phyloP scores from a whole-genome alignment of 139 green algal species.

The Closterium sp. region DNA sequence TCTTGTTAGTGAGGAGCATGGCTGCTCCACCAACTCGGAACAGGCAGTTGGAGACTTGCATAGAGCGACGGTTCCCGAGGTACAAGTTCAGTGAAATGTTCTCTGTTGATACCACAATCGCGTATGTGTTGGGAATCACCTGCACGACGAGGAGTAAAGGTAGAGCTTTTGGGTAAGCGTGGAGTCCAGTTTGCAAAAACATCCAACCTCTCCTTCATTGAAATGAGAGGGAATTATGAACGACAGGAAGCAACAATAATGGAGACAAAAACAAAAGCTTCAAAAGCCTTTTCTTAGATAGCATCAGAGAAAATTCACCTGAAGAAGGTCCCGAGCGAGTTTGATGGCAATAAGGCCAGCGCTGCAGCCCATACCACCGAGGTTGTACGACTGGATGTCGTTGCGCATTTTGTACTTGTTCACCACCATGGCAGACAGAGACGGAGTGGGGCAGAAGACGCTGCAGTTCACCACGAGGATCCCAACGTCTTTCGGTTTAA shows the following conservation, averaged over 20 bases:
- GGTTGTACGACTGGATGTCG: slow-evolving; percentile 91
- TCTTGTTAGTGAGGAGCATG: slow-evolving; percentile 85
- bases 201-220: neutral
- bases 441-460: slow-evolving; percentile 96
- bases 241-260: no score
- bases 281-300: no score
- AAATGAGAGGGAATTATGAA: neutral
- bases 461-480: slow-evolving; percentile 97
- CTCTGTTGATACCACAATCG: slow-evolving; percentile 91
- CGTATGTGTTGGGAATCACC: slow-evolving; percentile 42
- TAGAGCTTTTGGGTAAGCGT: no score
- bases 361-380: slow-evolving; percentile 91
- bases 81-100: slow-evolving; percentile 99
- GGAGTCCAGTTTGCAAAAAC: no score
- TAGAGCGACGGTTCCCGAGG: slow-evolving; percentile 83
- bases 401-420: slow-evolving; percentile 91
- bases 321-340: slow-evolving; percentile 85
- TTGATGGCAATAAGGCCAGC: slow-evolving; percentile 85
- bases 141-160: neutral
- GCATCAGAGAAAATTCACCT: slow-evolving; percentile 3
- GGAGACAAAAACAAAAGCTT: neutral
- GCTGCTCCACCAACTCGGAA: slow-evolving; percentile 91
- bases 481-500: slow-evolving; percentile 79
- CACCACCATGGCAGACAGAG: slow-evolving; percentile 92
- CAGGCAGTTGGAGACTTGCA: slow-evolving; percentile 96